These are phyloP conservation scores for Prunus dulcis DNA, from an alignment of 306 rosid genomes.

Conservation along the genomic window DNA sequence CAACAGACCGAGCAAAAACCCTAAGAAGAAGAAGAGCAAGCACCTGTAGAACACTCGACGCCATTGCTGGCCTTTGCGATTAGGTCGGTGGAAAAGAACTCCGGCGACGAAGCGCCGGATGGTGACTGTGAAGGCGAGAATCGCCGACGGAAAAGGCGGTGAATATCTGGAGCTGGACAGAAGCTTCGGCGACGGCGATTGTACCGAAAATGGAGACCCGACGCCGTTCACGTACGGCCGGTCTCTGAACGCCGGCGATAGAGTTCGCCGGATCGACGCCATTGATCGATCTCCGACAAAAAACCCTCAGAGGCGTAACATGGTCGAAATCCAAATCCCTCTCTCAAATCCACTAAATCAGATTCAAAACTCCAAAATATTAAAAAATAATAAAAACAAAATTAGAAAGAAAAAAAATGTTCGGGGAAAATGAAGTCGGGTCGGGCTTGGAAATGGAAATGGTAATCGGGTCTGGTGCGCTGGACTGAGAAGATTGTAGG, in stretches of 20 bases:
- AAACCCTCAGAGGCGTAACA: constrained; percentile 4
- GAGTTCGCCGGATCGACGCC: constrained; percentile 90
- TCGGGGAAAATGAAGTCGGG: constrained; percentile 1
- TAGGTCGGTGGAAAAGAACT: constrained; percentile 35
- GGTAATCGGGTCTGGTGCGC: background rate
- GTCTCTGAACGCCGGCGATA: constrained; percentile 77
- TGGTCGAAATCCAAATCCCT: constrained; percentile 8
- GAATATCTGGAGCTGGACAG: constrained; percentile 49
- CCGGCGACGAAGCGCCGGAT: constrained; percentile 41
- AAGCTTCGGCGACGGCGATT: constrained; percentile 65
- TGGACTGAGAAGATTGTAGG: background rate
- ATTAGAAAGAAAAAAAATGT: background rate
- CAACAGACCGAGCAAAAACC: constrained; percentile 67
- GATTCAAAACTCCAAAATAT: constrained; percentile 1
- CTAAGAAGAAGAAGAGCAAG: constrained; percentile 64
- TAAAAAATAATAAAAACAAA: background rate
- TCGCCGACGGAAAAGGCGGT: constrained; percentile 35
- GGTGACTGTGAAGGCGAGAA: constrained; percentile 26
- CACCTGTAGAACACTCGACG: constrained; percentile 51
- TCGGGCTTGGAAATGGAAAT: background rate
- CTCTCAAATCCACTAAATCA: background rate
- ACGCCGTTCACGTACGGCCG: constrained; percentile 56
- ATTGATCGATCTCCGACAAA: constrained; percentile 33
- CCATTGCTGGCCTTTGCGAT: constrained; percentile 54
- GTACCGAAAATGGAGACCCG: constrained; percentile 33